Percentiles rank a stretch among this genome's conserved stretches.
Evolutionary conservation across 352 stramenopile genomes (phyloP).

Genomic region (Pythium biforme): DNA sequence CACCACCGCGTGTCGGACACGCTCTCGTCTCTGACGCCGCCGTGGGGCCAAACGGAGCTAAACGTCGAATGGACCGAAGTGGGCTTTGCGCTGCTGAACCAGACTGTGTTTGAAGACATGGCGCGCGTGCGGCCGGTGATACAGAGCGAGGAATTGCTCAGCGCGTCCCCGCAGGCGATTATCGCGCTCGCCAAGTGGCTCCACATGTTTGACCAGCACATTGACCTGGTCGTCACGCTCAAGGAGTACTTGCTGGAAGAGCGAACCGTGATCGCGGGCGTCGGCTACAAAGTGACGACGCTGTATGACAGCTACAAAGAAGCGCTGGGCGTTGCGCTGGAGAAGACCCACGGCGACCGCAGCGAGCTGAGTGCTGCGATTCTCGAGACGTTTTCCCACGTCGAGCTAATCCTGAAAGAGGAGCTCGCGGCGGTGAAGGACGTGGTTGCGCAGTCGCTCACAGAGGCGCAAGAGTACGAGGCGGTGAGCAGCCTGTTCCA

Average conservation of each 20-base stretch:
- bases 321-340: conserved; percentile 39
- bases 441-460: conserved; percentile 51
- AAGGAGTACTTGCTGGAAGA: conserved; percentile 74
- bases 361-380: conserved; percentile 45
- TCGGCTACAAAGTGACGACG: conserved; percentile 62
- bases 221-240: conserved; percentile 51
- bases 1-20: conserved; percentile 21
- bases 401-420: conserved; percentile 54
- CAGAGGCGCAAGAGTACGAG: conserved; percentile 51
- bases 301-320: conserved; percentile 63
- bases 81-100: conserved; percentile 53
- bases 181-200: conserved; percentile 64
- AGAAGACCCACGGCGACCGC: conserved; percentile 50
- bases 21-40: conserved; percentile 30
- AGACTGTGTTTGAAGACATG: conserved; percentile 61
- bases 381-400: conserved; percentile 43
- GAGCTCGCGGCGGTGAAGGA: conserved; percentile 53
- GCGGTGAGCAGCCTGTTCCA: conserved; percentile 66
- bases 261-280: conserved; percentile 47
- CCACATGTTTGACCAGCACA: conserved; percentile 56
- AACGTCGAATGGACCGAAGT: conserved; percentile 49
- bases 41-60: conserved; percentile 50
- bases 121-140: conserved; percentile 46
- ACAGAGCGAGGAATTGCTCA: conserved; percentile 46
- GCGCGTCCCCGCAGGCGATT: conserved; percentile 48